Percentiles rank a stretch among this genome's conserved stretches.
phyloP scores from a whole-genome alignment of 306 rosid genomes.

The Canavalia ensiformis region DNA sequence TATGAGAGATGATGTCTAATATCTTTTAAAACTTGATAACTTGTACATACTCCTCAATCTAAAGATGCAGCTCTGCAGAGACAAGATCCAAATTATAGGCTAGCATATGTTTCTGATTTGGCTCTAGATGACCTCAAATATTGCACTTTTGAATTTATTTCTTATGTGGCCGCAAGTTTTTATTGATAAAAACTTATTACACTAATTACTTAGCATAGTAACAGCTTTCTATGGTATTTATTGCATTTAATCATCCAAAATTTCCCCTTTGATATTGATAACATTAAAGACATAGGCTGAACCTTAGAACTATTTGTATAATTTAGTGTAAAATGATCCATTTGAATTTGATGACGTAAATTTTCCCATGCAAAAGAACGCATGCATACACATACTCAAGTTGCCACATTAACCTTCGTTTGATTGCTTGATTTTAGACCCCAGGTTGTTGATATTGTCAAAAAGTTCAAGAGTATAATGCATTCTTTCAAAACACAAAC shows the following conservation, averaged over 20 bases:
- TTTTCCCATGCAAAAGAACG: not conserved
- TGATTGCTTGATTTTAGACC: not conserved
- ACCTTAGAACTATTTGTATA: not conserved
- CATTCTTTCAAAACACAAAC: not conserved
- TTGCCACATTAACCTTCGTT: not conserved
- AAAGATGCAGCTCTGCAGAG: not conserved
- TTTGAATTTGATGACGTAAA: slow-evolving; percentile 9
- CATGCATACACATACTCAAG: not conserved
- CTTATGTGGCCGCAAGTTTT: not conserved
- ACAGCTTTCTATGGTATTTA: not conserved
- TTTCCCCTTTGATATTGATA: not conserved
- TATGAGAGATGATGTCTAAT: not conserved
- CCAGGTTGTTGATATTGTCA: not conserved
- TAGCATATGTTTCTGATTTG: not conserved
- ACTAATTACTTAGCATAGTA: not conserved
- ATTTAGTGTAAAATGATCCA: slow-evolving; percentile 1
- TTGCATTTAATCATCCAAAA: slow-evolving; percentile 23
- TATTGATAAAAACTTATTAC: not conserved
- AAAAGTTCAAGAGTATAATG: not conserved
- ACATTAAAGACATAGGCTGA: not conserved
- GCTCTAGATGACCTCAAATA: slow-evolving; percentile 1
- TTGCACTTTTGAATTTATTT: not conserved
- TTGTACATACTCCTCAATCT: not conserved
- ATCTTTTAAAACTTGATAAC: slow-evolving; percentile 1
- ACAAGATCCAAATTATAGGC: not conserved